A percentile compares a stretch with the other conserved stretches of the same genome.
phyloP scores from a whole-genome alignment of 768 basidiomycete genomes.

The Mycena pura region DNA sequence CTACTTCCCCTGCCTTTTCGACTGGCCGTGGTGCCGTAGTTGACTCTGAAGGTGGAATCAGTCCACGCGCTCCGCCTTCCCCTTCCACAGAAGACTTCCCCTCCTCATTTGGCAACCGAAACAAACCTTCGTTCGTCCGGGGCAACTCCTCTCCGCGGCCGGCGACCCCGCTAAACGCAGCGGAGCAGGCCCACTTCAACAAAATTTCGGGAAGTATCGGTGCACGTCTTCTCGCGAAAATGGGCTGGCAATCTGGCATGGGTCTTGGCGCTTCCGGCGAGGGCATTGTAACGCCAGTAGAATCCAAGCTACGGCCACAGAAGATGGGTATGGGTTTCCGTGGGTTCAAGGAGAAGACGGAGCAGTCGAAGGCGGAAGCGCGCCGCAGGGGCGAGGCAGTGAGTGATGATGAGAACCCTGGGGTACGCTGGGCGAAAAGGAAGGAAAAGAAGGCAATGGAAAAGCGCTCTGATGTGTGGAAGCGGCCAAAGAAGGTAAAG shows the following conservation, averaged over 20 bases:
- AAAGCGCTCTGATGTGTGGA: constrained; percentile 84
- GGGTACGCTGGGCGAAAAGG: constrained; percentile 55
- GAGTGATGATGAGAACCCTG: constrained; percentile 72
- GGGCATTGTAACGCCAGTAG: constrained; percentile 89
- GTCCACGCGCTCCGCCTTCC: constrained; percentile 24
- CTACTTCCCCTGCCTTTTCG: constrained; percentile 7
- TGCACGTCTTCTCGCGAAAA: constrained; percentile 90
- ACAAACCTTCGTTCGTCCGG: constrained; percentile 57
- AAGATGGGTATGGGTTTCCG: constrained; percentile 88
- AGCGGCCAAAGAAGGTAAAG: constrained; percentile 83
- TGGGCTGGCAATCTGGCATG: constrained; percentile 90
- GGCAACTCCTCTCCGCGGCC: constrained; percentile 54
- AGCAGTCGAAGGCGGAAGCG: constrained; percentile 83
- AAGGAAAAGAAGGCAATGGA: constrained; percentile 61
- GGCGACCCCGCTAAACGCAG: constrained; percentile 59
- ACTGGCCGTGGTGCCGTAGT: constrained; percentile 37
- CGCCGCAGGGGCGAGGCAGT: constrained; percentile 73
- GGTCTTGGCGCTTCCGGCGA: constrained; percentile 79
- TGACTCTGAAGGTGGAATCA: constrained; percentile 28
- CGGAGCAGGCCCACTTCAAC: constrained; percentile 83
- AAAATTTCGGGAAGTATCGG: constrained; percentile 82
- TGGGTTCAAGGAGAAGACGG: constrained; percentile 89
- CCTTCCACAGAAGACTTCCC: constrained; percentile 39
- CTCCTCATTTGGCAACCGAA: constrained; percentile 46
- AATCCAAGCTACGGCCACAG: constrained; percentile 83